Evolutionary conservation across 345 rosid species (phyloP).

Genomic region (Lumnitzera racemosa): DNA sequence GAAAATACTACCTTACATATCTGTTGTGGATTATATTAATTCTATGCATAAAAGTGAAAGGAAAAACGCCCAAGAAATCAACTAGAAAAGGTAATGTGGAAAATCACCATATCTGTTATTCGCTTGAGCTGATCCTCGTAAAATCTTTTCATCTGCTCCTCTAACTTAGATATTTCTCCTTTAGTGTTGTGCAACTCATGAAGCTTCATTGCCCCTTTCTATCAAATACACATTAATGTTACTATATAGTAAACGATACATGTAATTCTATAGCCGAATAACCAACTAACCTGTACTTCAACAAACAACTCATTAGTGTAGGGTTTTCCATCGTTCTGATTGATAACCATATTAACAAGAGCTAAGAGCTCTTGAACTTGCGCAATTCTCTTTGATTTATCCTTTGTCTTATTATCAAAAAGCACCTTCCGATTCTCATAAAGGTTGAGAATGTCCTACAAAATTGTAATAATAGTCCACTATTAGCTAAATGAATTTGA

Average conservation of each 20-base stretch:
- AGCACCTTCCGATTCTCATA: slow-evolving; percentile 55
- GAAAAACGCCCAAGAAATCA: not conserved
- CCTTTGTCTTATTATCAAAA: slow-evolving; percentile 78
- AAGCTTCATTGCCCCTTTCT: slow-evolving; percentile 67
- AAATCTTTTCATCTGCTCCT: slow-evolving; percentile 48
- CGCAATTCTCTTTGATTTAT: slow-evolving; percentile 38
- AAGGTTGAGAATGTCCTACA: slow-evolving; percentile 55
- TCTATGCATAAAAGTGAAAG: not conserved
- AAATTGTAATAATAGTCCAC: not conserved
- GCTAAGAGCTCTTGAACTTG: slow-evolving; percentile 65
- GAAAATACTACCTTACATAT: no score
- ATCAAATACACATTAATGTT: slow-evolving; percentile 3
- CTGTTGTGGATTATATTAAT: no score
- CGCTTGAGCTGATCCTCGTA: slow-evolving; percentile 60
- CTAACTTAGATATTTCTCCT: slow-evolving; percentile 42
- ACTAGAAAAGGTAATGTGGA: not conserved
- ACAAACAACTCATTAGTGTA: slow-evolving; percentile 66
- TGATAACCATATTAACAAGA: slow-evolving; percentile 43
- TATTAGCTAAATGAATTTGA: not conserved
- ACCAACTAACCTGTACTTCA: slow-evolving; percentile 47
- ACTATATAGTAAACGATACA: not conserved
- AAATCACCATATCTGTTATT: slow-evolving; percentile 53
- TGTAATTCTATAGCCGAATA: not conserved
- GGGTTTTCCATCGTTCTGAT: slow-evolving; percentile 62
- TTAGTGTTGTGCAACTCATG: slow-evolving; percentile 52